Evolutionary conservation across 2,329 filamentous ascomycete genomes (phyloP).

Genomic region (Aspergillus aculeatus): DNA sequence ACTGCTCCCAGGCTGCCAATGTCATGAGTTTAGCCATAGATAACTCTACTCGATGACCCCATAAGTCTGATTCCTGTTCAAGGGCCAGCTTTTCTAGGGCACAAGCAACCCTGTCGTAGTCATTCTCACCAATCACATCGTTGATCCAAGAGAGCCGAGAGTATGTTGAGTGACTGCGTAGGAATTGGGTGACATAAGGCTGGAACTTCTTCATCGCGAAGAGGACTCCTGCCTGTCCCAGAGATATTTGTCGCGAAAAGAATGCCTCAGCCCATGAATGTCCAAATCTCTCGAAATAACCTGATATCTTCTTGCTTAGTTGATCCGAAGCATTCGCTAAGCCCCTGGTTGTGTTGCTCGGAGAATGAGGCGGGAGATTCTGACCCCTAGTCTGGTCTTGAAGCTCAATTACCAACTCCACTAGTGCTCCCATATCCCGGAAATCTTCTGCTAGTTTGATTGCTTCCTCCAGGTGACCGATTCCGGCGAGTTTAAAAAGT

Average conservation of each 20-base stretch:
- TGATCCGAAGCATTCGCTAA: conserved; percentile 32
- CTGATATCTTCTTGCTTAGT: conserved; percentile 40
- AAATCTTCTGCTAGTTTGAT: conserved; percentile 63
- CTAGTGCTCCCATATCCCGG: conserved; percentile 62
- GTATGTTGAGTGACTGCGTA: conserved; percentile 69
- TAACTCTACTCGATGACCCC: conserved; percentile 91
- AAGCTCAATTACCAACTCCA: conserved; percentile 48
- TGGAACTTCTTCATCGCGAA: conserved; percentile 70
- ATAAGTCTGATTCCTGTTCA: conserved; percentile 72
- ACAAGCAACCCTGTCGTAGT: conserved; percentile 70
- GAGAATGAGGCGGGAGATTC: conserved; percentile 15
- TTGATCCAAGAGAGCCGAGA: conserved; percentile 93
- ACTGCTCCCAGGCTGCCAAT: conserved; percentile 59
- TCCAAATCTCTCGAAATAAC: conserved; percentile 53
- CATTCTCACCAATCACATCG: conserved; percentile 72
- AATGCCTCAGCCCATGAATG: conserved; percentile 63
- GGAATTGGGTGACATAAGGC: conserved; percentile 71
- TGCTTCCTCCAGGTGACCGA: conserved; percentile 58
- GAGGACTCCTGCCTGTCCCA: conserved; percentile 64
- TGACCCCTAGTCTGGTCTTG: conserved; percentile 38
- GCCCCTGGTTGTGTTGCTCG: conserved; percentile 13
- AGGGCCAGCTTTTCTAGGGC: conserved; percentile 70
- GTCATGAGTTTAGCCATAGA: conserved; percentile 81
- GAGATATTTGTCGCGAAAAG: conserved; percentile 73
- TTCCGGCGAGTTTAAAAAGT: conserved; percentile 48